Conservation (phyloP, 352 stramenopile genomes). For the Globisporangium rhizosaccharum region DNA sequence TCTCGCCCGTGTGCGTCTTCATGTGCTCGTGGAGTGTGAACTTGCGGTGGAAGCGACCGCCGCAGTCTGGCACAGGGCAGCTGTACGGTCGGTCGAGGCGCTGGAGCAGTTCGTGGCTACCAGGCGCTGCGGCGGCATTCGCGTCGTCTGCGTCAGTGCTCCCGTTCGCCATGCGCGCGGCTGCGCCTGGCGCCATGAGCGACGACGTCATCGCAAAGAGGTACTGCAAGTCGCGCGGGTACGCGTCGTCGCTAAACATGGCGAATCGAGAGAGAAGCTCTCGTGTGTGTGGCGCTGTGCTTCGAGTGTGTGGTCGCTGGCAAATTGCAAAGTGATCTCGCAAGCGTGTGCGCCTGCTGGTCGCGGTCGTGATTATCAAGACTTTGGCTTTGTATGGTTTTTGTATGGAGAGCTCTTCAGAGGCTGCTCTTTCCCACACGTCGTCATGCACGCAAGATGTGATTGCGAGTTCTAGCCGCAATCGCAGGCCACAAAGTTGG, state of each 20-base stretch:
- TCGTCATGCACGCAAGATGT: too few relatives aligned
- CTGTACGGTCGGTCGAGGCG: constrained; percentile 37
- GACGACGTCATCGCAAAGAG: constrained; percentile 1
- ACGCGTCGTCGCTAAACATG: constrained; percentile 1
- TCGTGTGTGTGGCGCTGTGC: too few relatives aligned
- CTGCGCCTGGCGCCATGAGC: neutral
- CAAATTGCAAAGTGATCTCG: too few relatives aligned
- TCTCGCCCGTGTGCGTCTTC: constrained; percentile 77
- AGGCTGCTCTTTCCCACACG: too few relatives aligned
- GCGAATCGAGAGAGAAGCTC: neutral
- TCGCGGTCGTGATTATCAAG: too few relatives aligned
- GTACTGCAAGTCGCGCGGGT: constrained; percentile 2
- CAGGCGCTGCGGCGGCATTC: neutral
- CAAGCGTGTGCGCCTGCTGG: too few relatives aligned
- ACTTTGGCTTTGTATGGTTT: too few relatives aligned
- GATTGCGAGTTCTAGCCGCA: too few relatives aligned
- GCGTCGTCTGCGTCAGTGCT: neutral
- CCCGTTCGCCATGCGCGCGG: neutral
- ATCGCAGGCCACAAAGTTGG: too few relatives aligned
- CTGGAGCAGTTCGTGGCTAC: constrained; percentile 9
- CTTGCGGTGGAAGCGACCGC: constrained; percentile 56
- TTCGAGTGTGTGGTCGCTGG: too few relatives aligned
- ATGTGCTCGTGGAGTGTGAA: constrained; percentile 71
- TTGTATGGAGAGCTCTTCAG: too few relatives aligned
- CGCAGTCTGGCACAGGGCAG: constrained; percentile 43